Conservation (phyloP, 768 basidiomycete species). For the Dendrothele bispora region DNA sequence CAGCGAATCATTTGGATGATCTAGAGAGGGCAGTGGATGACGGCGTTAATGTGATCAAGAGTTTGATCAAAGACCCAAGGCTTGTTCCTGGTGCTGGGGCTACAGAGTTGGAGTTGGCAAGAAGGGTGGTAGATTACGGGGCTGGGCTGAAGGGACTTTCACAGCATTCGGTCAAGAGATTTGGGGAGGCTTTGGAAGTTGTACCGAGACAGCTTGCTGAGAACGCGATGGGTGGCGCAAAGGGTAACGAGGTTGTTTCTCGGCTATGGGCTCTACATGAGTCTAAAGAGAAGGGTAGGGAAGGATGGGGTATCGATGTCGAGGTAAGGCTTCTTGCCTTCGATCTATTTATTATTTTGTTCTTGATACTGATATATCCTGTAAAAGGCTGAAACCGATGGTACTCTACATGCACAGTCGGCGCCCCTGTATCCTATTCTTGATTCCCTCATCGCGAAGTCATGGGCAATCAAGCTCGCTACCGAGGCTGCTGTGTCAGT, state of each 20-base stretch:
- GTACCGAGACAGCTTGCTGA: constrained; percentile 91
- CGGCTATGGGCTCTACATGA: constrained; percentile 90
- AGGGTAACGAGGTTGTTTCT: constrained; percentile 91
- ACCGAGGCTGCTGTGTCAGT: constrained; percentile 91
- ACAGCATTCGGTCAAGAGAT: constrained; percentile 92
- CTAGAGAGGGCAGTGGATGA: constrained; percentile 96
- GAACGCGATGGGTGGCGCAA: constrained; percentile 89
- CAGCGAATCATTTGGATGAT: constrained; percentile 91
- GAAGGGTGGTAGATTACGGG: constrained; percentile 82
- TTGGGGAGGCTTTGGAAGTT: constrained; percentile 87
- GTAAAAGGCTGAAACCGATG: constrained; percentile 70
- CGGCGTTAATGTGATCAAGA: constrained; percentile 94
- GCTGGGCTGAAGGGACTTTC: constrained; percentile 85
- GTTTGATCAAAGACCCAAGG: constrained; percentile 84
- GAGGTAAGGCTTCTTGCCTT: constrained; percentile 57
- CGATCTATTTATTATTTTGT: background rate
- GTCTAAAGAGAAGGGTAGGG: constrained; percentile 65
- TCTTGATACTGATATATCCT: constrained; percentile 3
- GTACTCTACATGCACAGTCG: constrained; percentile 63
- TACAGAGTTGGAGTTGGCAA: constrained; percentile 89
- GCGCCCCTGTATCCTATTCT: constrained; percentile 53
- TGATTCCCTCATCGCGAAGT: constrained; percentile 87
- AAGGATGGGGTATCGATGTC: constrained; percentile 80
- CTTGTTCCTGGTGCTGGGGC: constrained; percentile 95
- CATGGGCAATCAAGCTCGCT: constrained; percentile 88